Evolutionary conservation across 495 filamentous ascomycete species (phyloP).

Genomic region (Daldinia caldariorum): DNA sequence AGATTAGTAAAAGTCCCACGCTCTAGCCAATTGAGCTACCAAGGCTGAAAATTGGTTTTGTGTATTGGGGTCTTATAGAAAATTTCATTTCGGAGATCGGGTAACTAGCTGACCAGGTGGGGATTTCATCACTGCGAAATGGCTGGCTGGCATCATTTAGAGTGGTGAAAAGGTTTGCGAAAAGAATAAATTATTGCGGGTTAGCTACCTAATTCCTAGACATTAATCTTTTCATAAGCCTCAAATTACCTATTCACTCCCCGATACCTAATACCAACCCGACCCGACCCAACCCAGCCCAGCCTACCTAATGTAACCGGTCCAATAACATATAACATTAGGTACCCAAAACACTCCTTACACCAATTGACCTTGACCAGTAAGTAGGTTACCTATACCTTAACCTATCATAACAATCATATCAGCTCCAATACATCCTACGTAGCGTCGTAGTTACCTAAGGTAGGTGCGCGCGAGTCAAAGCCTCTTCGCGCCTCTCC

Average conservation of each 20-base stretch:
- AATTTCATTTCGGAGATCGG: no score
- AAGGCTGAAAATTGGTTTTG: no score
- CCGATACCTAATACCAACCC: not conserved
- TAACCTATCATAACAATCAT: not conserved
- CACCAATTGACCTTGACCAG: not conserved
- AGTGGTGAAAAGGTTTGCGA: not conserved
- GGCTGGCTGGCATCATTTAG: constrained; percentile 1
- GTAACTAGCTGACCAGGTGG: no score
- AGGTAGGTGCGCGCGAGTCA: not conserved
- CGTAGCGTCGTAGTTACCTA: no score
- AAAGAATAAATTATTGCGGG: not conserved
- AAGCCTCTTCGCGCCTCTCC: constrained; percentile 17
- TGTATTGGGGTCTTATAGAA: no score
- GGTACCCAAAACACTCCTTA: not conserved
- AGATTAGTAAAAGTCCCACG: constrained; percentile 2
- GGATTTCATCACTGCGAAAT: not conserved
- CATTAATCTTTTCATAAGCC: no score
- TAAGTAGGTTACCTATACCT: no score
- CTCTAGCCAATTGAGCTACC: constrained; percentile 10
- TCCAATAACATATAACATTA: not conserved
- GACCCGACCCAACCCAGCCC: not conserved
- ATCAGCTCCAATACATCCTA: not conserved
- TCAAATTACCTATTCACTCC: not conserved
- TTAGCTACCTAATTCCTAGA: no score
- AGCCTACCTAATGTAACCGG: not conserved